Conservation (phyloP, 2,329 filamentous ascomycete genomes). For the Mariannaea elegans region DNA sequence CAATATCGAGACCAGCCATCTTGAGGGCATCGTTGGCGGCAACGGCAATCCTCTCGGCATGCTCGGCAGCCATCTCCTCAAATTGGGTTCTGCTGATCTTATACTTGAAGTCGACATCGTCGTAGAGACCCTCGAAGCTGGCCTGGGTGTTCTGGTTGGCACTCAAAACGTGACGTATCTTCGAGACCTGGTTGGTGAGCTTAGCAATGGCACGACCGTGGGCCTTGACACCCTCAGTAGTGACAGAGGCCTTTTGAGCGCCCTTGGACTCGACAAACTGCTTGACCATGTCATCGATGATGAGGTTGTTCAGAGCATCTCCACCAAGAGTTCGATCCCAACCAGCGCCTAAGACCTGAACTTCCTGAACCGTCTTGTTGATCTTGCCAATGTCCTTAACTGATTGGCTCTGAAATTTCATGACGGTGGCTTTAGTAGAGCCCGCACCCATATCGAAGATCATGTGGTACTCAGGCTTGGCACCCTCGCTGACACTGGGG, state of each 20-base stretch:
- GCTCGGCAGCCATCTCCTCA: slow-evolving; percentile 76
- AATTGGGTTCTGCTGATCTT: slow-evolving; percentile 84
- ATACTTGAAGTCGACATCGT: slow-evolving; percentile 93
- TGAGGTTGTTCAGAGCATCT: slow-evolving; percentile 85
- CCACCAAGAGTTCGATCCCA: slow-evolving; percentile 93
- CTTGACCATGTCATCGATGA: slow-evolving; percentile 87
- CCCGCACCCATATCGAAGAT: slow-evolving; percentile 99
- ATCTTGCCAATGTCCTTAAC: slow-evolving; percentile 92
- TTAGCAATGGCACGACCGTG: slow-evolving; percentile 90
- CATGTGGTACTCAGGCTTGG: slow-evolving; percentile 89
- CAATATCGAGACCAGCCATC: slow-evolving; percentile 74
- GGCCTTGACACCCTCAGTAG: slow-evolving; percentile 68
- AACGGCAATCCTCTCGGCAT: slow-evolving; percentile 72
- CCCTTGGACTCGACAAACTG: slow-evolving; percentile 78
- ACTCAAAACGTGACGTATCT: slow-evolving; percentile 86
- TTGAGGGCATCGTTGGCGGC: slow-evolving; percentile 80
- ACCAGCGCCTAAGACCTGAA: slow-evolving; percentile 85
- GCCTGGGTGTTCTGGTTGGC: slow-evolving; percentile 85
- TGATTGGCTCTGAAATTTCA: slow-evolving; percentile 87
- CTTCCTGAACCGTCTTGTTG: slow-evolving; percentile 97
- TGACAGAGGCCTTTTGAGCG: slow-evolving; percentile 71
- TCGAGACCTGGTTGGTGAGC: slow-evolving; percentile 92
- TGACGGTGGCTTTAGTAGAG: slow-evolving; percentile 86
- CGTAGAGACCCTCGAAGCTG: slow-evolving; percentile 88
- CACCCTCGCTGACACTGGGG: slow-evolving; percentile 81